Conservation (phyloP, 495 filamentous ascomycete genomes). For the Lichina pygmaea region DNA sequence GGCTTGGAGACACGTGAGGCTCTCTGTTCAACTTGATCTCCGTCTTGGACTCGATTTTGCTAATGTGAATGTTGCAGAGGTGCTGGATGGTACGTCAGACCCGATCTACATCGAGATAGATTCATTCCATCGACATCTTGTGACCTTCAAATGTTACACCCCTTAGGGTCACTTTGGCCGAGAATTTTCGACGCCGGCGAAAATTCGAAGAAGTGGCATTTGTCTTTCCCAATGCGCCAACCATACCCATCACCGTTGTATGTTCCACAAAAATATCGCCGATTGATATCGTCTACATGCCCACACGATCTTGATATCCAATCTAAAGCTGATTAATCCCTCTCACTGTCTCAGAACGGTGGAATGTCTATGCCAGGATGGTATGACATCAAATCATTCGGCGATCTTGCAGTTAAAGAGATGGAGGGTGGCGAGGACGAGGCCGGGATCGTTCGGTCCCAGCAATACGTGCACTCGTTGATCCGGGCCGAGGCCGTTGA, state of each 20-base stretch:
- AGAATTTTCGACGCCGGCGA: conserved; percentile 65
- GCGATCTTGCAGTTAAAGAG: conserved; percentile 11
- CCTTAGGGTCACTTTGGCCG: conserved; percentile 41
- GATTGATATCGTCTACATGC: too few species aligned
- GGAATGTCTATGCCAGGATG: conserved; percentile 76
- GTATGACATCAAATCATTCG: conserved; percentile 59
- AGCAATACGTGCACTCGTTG: conserved; percentile 49
- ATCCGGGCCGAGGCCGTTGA: conserved; percentile 54
- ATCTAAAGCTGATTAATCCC: neutral
- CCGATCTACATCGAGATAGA: neutral
- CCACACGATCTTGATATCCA: too few species aligned
- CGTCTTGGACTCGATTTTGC: neutral
- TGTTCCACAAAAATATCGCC: conserved; percentile 6
- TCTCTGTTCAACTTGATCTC: neutral
- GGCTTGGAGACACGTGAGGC: conserved; percentile 51
- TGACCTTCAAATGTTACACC: neutral
- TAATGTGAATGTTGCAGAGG: conserved; percentile 17
- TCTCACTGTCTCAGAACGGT: conserved; percentile 27
- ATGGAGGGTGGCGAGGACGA: conserved; percentile 35
- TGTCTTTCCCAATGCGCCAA: conserved; percentile 80
- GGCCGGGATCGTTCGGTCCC: conserved; percentile 42
- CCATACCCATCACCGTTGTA: conserved; percentile 70
- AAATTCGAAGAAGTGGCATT: conserved; percentile 80
- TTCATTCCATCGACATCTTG: neutral
- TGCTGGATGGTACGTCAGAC: conserved; percentile 32